Conservation (phyloP, 1,284 basidiomycete species). For the Megacollybia platyphylla region DNA sequence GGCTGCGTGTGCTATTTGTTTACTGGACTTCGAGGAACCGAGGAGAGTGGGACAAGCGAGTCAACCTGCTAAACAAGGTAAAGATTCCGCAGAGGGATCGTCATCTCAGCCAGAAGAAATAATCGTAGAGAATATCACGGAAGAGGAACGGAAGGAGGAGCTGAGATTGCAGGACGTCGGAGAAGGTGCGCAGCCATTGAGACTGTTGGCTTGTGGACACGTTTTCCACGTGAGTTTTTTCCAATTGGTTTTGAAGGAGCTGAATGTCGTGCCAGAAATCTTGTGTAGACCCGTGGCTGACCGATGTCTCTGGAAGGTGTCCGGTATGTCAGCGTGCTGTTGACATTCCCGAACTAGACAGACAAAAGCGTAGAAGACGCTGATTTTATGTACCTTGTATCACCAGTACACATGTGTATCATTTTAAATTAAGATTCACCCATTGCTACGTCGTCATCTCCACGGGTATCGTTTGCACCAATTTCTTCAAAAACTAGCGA, state of each 20-base stretch:
- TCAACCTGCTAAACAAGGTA: slow-evolving; percentile 1
- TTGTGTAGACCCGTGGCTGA: slow-evolving; percentile 12
- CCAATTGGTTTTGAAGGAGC: background rate
- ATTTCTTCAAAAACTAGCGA: slow-evolving; percentile 62
- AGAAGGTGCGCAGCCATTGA: slow-evolving; percentile 59
- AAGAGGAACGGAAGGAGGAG: slow-evolving; percentile 22
- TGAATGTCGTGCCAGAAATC: slow-evolving; percentile 9
- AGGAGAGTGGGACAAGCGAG: slow-evolving; percentile 20
- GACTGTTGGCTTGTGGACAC: slow-evolving; percentile 63
- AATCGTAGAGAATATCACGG: slow-evolving; percentile 3
- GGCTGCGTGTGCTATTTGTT: slow-evolving; percentile 70
- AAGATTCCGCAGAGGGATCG: background rate
- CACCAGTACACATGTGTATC: too few species aligned
- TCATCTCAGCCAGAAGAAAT: slow-evolving; percentile 5
- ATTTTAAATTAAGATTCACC: too few species aligned
- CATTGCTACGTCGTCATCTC: background rate
- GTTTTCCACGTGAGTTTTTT: slow-evolving; percentile 62
- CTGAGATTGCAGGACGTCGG: slow-evolving; percentile 54
- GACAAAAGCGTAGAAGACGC: slow-evolving; percentile 5
- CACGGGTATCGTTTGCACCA: background rate
- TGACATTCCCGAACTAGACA: slow-evolving; percentile 4
- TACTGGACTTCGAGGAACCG: slow-evolving; percentile 73
- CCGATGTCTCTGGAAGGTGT: slow-evolving; percentile 11
- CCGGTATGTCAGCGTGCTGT: slow-evolving; percentile 11
- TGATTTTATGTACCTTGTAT: background rate